Evolutionary conservation across 768 basidiomycete species (phyloP), one percentile per base, ranked within the genome.

Genomic region (Suillus discolor): DNA sequence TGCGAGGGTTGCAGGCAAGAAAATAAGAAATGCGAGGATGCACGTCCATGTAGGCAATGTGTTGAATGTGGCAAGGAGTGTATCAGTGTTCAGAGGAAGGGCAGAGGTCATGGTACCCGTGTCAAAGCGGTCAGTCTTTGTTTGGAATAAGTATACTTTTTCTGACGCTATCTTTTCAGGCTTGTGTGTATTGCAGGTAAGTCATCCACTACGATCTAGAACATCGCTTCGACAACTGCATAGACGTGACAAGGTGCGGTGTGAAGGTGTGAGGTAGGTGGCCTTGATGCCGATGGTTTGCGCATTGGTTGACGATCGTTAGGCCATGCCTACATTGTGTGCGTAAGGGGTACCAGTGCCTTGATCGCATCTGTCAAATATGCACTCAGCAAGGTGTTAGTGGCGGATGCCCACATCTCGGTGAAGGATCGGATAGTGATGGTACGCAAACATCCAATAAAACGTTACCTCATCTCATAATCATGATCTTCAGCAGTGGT

Each of bases 241-340:
- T 20, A 88, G 88, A 75, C 85, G 84, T 41, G 84, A 87, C 73
- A 89, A 89, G 73, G 82, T 86, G 65, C 82, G 86, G 5, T 89
- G 88, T 72, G 84, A 87, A 70, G 87, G 87, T 18, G 75, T 79
- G 65, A 82, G 85, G 87, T 87, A 73, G 69, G 71, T 68, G 65
- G 42, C 61, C 15, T 63, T 41, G 20, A 60, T 59, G 44, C 42
- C 55, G 42, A 65, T 65, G 39, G 36, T 65, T 57, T 42, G 49
- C 65, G 57, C 9, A 68, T 57, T 31, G 11, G 20, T 62, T 42
- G 59, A 60, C 65, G 66, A 57, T 64, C 64, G 62, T 53, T 66
- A 86, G 86, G 69, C 85, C 86, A 59, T 87, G 86, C 70, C 65
- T 76, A 25, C 78, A 82, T 23, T 87, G 86, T 71, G 71, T 73